Percentiles rank a stretch among this genome's conserved stretches.
These are phyloP conservation scores for Entomortierella chlamydospora DNA, from an alignment of 192 early-diverging fungal genomes.

Conservation along the genomic window DNA sequence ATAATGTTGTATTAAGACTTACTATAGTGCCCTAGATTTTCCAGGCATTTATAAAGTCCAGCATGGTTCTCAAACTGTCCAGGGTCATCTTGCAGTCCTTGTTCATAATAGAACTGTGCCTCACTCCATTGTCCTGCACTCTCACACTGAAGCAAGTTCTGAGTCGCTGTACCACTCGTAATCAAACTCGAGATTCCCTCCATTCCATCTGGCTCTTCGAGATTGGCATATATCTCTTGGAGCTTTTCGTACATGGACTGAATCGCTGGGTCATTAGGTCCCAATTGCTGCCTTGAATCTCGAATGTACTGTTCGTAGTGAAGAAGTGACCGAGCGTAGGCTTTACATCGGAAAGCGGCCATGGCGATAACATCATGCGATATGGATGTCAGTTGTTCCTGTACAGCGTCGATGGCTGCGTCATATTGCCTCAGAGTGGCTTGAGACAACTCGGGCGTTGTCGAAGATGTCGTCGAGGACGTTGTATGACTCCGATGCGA, in stretches of 20 bases:
- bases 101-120: conserved; percentile 75
- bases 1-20: conserved; percentile 7
- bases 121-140: conserved; percentile 70
- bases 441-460: conserved; percentile 24
- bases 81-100: conserved; percentile 58
- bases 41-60: conserved; percentile 75
- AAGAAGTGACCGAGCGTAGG: conserved; percentile 75
- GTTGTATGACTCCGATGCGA: conserved; percentile 18
- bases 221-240: conserved; percentile 71
- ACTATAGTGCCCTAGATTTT: conserved; percentile 79
- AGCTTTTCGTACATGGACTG: conserved; percentile 59
- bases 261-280: conserved; percentile 12
- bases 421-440: conserved; percentile 2
- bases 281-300: conserved; percentile 21
- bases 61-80: conserved; percentile 59
- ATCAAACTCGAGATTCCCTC: conserved; percentile 70
- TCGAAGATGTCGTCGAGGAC: neutral
- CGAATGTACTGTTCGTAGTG: conserved; percentile 79
- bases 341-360: conserved; percentile 68
- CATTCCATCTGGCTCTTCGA: conserved; percentile 80
- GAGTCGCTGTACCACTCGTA: conserved; percentile 64
- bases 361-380: conserved; percentile 72
- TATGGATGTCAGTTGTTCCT: conserved; percentile 66
- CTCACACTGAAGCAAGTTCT: conserved; percentile 75
- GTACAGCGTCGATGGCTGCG: conserved; percentile 33